phyloP scores from a whole-genome alignment of 177 flowering plant species.

The Vitis hybrid region DNA sequence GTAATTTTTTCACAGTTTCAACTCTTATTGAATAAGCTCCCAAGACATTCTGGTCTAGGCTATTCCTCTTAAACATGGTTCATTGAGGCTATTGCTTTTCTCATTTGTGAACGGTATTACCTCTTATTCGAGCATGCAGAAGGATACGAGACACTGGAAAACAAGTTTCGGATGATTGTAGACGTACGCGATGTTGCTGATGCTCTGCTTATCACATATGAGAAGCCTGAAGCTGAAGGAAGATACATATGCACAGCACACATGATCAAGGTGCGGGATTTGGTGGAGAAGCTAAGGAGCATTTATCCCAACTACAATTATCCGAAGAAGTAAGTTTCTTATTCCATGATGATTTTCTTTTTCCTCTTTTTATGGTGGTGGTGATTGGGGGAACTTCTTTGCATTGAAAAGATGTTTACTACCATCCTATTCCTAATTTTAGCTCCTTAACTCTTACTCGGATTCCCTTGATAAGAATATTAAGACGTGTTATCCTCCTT shows the following conservation, averaged over 20 bases:
- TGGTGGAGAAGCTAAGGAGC: constrained; percentile 44
- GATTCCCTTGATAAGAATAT: too few species aligned
- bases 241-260: constrained; percentile 62
- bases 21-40: too few species aligned
- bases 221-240: constrained; percentile 60
- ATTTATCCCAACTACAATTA: constrained; percentile 51
- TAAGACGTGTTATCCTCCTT: not conserved
- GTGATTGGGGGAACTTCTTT: not conserved
- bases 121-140: constrained; percentile 24
- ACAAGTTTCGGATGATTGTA: constrained; percentile 31
- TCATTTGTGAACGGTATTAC: not conserved
- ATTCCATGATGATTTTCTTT: not conserved
- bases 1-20: too few species aligned
- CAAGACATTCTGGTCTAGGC: too few species aligned
- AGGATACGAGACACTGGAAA: constrained; percentile 36
- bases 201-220: constrained; percentile 46
- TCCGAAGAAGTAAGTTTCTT: constrained; percentile 46
- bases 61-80: too few species aligned
- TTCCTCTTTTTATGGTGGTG: not conserved
- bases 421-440: not conserved
- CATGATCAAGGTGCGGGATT: constrained; percentile 15
- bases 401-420: not conserved
- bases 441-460: not conserved
- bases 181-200: constrained; percentile 71
- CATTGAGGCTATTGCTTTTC: not conserved